These are phyloP conservation scores for Agastache rugosa DNA, from an alignment of 257 asterid species.

Conservation along the genomic window DNA sequence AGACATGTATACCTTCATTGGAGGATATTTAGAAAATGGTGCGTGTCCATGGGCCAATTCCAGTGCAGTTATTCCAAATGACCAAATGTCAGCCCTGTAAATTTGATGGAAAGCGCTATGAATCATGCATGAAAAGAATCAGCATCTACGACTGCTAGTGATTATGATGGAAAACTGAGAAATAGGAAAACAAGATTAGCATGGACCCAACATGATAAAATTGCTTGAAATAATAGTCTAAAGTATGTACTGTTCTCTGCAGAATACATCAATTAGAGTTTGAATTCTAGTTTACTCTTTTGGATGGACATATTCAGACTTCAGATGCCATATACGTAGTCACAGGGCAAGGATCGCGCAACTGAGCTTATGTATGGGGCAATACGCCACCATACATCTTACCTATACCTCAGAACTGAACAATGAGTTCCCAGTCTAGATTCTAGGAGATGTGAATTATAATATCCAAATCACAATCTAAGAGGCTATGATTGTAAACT, in stretches of 20 bases:
- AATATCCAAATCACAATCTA: conserved; percentile 17
- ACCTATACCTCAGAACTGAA: conserved; percentile 32
- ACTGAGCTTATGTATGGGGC: not conserved
- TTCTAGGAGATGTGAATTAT: conserved; percentile 12
- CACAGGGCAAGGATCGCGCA: conserved; percentile 8
- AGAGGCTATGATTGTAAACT: conserved; percentile 25
- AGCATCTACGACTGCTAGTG: not conserved
- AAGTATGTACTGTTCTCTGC: conserved; percentile 14
- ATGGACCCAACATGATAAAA: conserved; percentile 25
- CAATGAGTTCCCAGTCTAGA: conserved; percentile 19
- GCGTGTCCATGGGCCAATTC: conserved; percentile 99
- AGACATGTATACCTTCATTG: conserved; percentile 81
- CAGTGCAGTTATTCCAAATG: conserved; percentile 97
- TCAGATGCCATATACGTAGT: conserved; percentile 11
- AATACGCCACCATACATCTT: conserved; percentile 25
- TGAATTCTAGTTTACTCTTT: conserved; percentile 12
- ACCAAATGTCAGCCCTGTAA: conserved; percentile 98
- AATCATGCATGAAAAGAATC: conserved; percentile 28
- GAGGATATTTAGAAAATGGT: conserved; percentile 99
- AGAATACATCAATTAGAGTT: not conserved
- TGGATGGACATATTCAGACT: not conserved
- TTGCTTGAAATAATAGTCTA: not conserved
- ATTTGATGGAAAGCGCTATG: conserved; percentile 26
- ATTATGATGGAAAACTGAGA: conserved; percentile 15
- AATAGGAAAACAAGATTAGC: conserved; percentile 11